phyloP scores from a whole-genome alignment of 2,329 filamentous ascomycete genomes.

The Clathrospora elynae region DNA sequence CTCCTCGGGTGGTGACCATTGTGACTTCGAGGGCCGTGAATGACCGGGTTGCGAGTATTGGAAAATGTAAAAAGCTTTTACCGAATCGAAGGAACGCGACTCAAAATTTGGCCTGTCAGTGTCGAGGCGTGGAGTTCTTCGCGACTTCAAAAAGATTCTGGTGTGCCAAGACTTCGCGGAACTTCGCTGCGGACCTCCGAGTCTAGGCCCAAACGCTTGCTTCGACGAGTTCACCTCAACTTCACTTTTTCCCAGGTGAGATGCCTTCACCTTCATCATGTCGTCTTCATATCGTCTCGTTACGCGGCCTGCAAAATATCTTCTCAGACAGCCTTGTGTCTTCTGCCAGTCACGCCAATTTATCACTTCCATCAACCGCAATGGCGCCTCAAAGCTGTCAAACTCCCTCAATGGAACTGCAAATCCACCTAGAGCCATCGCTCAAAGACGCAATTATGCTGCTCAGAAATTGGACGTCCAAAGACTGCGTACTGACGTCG shows the following conservation, averaged over 20 bases:
- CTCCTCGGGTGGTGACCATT: conserved; percentile 47
- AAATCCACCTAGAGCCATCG: no score
- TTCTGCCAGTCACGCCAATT: conserved; percentile 28
- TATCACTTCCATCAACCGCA: conserved; percentile 2
- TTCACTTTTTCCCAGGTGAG: not conserved
- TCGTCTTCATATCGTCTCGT: conserved; percentile 23
- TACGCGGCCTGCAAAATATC: conserved; percentile 11
- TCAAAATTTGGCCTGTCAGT: conserved; percentile 28
- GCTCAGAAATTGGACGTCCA: conserved; percentile 22
- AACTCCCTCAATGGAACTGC: not conserved
- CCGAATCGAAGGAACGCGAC: conserved; percentile 39
- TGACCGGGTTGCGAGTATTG: no score
- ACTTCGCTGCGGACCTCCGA: conserved; percentile 28
- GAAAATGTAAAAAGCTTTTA: no score
- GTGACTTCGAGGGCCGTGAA: no score
- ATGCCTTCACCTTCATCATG: conserved; percentile 19
- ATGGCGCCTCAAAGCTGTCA: conserved; percentile 7
- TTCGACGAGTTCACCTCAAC: not conserved
- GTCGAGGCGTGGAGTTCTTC: conserved; percentile 27
- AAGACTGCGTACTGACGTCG: conserved; percentile 26
- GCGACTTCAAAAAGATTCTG: conserved; percentile 19
- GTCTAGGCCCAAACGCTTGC: conserved; percentile 3
- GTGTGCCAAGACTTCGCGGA: conserved; percentile 35
- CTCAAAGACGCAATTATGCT: conserved; percentile 21
- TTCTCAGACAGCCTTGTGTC: conserved; percentile 20